These are phyloP conservation scores for Aspergillus jensenii DNA, from an alignment of 2,329 filamentous ascomycete genomes.

Conservation along the genomic window DNA sequence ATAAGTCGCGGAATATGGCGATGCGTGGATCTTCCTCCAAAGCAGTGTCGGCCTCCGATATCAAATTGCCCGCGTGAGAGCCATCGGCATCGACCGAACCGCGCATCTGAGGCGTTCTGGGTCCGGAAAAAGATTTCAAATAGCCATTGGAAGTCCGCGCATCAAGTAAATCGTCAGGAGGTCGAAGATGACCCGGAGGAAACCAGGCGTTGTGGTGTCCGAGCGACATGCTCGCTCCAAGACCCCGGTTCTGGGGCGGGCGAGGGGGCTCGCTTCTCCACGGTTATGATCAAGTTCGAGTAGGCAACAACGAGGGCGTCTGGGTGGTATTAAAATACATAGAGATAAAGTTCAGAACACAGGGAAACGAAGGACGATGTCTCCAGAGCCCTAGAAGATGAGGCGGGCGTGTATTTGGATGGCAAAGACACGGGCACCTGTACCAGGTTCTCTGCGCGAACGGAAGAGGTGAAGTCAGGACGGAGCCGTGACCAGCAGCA, in stretches of 20 bases:
- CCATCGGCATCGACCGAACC: slow-evolving; percentile 47
- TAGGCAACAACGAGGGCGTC: slow-evolving; percentile 27
- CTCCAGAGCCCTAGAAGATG: slow-evolving; percentile 35
- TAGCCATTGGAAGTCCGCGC: slow-evolving; percentile 44
- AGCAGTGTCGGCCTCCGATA: slow-evolving; percentile 54
- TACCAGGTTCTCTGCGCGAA: slow-evolving; percentile 43
- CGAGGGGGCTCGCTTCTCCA: slow-evolving; percentile 46
- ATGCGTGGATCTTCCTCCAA: slow-evolving; percentile 69
- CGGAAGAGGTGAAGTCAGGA: slow-evolving; percentile 38
- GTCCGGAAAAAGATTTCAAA: slow-evolving; percentile 42
- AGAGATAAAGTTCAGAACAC: slow-evolving; percentile 22
- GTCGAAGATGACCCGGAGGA: slow-evolving; percentile 59
- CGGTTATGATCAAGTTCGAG: slow-evolving; percentile 39
- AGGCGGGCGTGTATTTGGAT: slow-evolving; percentile 35
- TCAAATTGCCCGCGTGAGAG: slow-evolving; percentile 48
- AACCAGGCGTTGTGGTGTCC: slow-evolving; percentile 69
- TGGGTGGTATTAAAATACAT: slow-evolving; percentile 33
- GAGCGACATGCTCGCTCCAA: slow-evolving; percentile 62
- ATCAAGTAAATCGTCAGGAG: slow-evolving; percentile 59
- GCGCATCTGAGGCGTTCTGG: slow-evolving; percentile 46
- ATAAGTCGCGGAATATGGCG: slow-evolving; percentile 74
- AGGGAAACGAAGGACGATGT: slow-evolving; percentile 27
- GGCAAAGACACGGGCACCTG: slow-evolving; percentile 37
- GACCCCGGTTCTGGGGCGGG: slow-evolving; percentile 47
- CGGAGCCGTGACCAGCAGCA: slow-evolving; percentile 31